phyloP scores from a whole-genome alignment of 1,284 basidiomycete genomes.

The Anthracocystis panici-leucophaei region DNA sequence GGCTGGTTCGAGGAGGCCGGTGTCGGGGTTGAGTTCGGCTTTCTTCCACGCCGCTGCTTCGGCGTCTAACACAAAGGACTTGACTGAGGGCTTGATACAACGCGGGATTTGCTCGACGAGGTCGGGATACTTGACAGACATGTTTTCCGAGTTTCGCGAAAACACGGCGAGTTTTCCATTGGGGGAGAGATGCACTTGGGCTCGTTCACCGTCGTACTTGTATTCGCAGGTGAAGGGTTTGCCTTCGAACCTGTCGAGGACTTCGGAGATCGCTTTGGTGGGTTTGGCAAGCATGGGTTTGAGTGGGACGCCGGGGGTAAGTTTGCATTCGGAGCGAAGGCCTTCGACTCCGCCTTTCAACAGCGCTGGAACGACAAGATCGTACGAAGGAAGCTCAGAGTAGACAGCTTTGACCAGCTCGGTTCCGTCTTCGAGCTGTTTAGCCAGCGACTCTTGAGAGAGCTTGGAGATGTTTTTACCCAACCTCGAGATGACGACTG shows the following conservation, averaged over 20 bases:
- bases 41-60: slow-evolving; percentile 97
- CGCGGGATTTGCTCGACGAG: slow-evolving; percentile 90
- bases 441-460: slow-evolving; percentile 78
- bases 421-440: slow-evolving; percentile 82
- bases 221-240: slow-evolving; percentile 98
- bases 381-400: slow-evolving; percentile 94
- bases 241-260: slow-evolving; percentile 94
- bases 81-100: slow-evolving; percentile 75
- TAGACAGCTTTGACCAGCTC: slow-evolving; percentile 89
- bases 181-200: slow-evolving; percentile 74
- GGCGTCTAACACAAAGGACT: slow-evolving; percentile 92
- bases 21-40: slow-evolving; percentile 66
- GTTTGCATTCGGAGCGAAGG: slow-evolving; percentile 82
- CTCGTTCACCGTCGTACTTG: slow-evolving; percentile 99
- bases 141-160: slow-evolving; percentile 97
- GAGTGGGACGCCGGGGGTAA: slow-evolving; percentile 91
- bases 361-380: slow-evolving; percentile 91
- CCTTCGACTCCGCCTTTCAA: slow-evolving; percentile 82
- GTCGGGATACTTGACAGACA: slow-evolving; percentile 99
- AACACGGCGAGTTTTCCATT: slow-evolving; percentile 79
- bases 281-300: slow-evolving; percentile 99
- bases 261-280: slow-evolving; percentile 98
- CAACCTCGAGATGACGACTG: slow-evolving; percentile 54
- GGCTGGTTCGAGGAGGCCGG: slow-evolving; percentile 63
- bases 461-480: slow-evolving; percentile 74